Conservation (phyloP, 257 asterid genomes). For the Parsonsia alboflavescens region DNA sequence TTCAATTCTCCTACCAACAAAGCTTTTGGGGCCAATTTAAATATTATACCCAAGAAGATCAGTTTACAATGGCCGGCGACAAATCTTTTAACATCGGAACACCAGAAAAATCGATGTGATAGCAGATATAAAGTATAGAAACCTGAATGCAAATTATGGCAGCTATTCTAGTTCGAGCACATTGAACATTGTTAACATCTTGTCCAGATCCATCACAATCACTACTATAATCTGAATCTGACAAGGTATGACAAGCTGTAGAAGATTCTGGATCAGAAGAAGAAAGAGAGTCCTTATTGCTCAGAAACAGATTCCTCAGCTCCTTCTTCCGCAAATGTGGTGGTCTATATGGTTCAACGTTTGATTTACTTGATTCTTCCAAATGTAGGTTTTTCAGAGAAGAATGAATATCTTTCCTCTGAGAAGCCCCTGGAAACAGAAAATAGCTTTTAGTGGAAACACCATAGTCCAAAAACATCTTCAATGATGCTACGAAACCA, state of each 20-base stretch:
- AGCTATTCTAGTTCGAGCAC: constrained; percentile 68
- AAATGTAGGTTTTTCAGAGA: constrained; percentile 28
- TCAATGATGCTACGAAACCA: constrained; percentile 70
- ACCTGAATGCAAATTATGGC: constrained; percentile 90
- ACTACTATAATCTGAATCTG: constrained; percentile 93
- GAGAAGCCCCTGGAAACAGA: constrained; percentile 34
- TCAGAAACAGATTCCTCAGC: constrained; percentile 28
- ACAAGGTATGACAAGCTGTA: constrained; percentile 34
- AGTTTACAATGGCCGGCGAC: neutral
- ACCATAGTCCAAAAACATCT: constrained; percentile 71
- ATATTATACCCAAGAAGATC: neutral
- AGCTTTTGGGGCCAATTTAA: neutral
- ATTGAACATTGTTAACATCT: constrained; percentile 36
- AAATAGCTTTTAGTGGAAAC: constrained; percentile 43
- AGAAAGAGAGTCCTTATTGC: constrained; percentile 35
- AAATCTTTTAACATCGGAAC: neutral
- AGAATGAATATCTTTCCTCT: constrained; percentile 32
- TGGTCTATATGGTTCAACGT: constrained; percentile 59
- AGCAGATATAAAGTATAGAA: constrained; percentile 27
- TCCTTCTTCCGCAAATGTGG: constrained; percentile 79
- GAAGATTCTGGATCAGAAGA: constrained; percentile 37
- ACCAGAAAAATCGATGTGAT: constrained; percentile 2
- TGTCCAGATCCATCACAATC: constrained; percentile 68
- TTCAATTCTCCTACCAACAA: neutral
- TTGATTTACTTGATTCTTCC: constrained; percentile 41